Evolutionary conservation across 441 rosid genomes (phyloP).

Genomic region (Daphne laureola): DNA sequence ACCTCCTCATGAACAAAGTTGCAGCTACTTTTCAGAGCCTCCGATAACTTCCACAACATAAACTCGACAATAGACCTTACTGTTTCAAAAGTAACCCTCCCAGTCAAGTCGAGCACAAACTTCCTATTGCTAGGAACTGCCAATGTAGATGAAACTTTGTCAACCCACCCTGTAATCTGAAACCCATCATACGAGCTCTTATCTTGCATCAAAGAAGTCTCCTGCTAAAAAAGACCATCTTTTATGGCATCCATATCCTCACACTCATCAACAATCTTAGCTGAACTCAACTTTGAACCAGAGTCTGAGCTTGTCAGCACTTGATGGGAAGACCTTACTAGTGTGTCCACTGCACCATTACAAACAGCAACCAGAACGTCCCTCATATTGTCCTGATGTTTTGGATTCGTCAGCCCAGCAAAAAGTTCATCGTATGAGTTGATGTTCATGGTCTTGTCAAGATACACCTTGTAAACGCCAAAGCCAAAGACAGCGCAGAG

Average conservation of each 20-base stretch:
- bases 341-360: constrained; percentile 66
- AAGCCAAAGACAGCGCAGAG: constrained; percentile 47
- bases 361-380: constrained; percentile 72
- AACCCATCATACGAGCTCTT: constrained; percentile 22
- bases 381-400: constrained; percentile 49
- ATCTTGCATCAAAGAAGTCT: constrained; percentile 18
- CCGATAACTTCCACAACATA: constrained; percentile 49
- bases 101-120: constrained; percentile 88
- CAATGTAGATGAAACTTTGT: constrained; percentile 46
- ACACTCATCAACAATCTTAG: constrained; percentile 24
- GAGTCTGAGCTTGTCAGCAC: constrained; percentile 42
- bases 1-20: constrained; percentile 45
- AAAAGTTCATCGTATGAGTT: constrained; percentile 75
- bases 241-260: constrained; percentile 15
- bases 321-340: constrained; percentile 65
- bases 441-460: constrained; percentile 76
- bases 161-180: constrained; percentile 45
- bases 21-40: constrained; percentile 43
- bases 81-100: constrained; percentile 77
- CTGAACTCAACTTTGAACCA: constrained; percentile 15
- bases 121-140: constrained; percentile 68
- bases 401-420: constrained; percentile 74
- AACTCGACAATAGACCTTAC: constrained; percentile 51
- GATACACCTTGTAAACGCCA: constrained; percentile 63
- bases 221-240: constrained; percentile 16